A percentile compares a stretch with the other conserved stretches of the same genome.
These are phyloP conservation scores for Candida glucosophila DNA, from an alignment of 1,139 yeast genomes.

Conservation along the genomic window DNA sequence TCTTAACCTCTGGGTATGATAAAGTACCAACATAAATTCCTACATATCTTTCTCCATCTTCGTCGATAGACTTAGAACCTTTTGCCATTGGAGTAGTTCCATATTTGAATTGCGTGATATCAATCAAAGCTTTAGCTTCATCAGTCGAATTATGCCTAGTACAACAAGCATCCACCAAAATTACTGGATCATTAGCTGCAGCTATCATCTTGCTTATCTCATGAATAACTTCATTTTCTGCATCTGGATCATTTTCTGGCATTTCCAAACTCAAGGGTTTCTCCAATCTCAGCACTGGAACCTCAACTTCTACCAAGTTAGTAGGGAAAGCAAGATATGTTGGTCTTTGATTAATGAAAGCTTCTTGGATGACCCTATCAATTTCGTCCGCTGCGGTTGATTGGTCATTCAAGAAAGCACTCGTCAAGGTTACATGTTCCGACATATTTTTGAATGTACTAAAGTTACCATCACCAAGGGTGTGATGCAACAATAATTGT, in stretches of 20 bases:
- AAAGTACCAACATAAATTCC: constrained; percentile 27
- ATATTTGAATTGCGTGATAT: constrained; percentile 21
- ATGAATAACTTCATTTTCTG: constrained; percentile 25
- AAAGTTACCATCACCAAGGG: constrained; percentile 80
- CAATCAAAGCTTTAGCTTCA: constrained; percentile 24
- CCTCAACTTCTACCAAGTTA: constrained; percentile 27
- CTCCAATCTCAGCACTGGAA: constrained; percentile 20
- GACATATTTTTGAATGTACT: constrained; percentile 68
- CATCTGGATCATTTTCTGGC: constrained; percentile 19
- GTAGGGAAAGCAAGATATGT: constrained; percentile 32
- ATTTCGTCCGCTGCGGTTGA: constrained; percentile 23
- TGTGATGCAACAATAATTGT: constrained; percentile 45
- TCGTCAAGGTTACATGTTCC: constrained; percentile 21
- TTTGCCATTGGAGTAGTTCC: constrained; percentile 29
- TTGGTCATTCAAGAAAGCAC: constrained; percentile 22
- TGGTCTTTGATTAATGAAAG: constrained; percentile 30
- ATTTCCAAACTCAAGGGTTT: constrained; percentile 23
- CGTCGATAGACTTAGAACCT: constrained; percentile 20
- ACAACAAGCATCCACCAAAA: constrained; percentile 31
- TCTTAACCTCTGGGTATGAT: constrained; percentile 23
- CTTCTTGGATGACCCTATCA: constrained; percentile 28
- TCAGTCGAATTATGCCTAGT: constrained; percentile 22
- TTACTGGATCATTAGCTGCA: constrained; percentile 22
- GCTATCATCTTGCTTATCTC: constrained; percentile 18
- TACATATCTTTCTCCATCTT: constrained; percentile 17